Evolutionary conservation across 805 yeast species (phyloP), one percentile per base, ranked within the genome.

Genomic region (Suhomyces sp.): DNA sequence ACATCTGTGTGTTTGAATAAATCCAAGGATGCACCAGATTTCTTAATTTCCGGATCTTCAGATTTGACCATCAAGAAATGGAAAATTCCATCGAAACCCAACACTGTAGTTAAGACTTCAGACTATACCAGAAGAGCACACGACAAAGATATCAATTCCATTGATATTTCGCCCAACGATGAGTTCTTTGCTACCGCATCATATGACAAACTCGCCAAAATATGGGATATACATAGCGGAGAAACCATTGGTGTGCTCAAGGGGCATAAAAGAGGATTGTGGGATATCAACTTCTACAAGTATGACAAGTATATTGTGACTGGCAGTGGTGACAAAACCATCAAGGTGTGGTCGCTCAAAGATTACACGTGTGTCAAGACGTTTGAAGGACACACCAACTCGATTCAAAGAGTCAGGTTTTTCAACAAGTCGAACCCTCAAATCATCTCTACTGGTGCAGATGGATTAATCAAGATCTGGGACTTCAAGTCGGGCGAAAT

Each of bases 91-190:
- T 72, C 71, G 50, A 72, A 70, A n/a, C 54, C 57, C 1, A 61
- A 62, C 52, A 35, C 56, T 49, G 35, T 60, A 3, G 77, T 88
- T 6, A 83, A 79, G 60, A 73, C 78, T 2, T 88, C 97, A 2
- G 90, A 85, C 51, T 94, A 87, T 69, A 94, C 99, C 0, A 84
- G 97, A 76, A 84, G 92, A 64, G 98, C 97, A 1, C 99, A 94
- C 68, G 98, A 94, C 51, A 94, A 93, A 68, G 97, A 94, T 69
- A 94, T 94, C 55, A 96, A 94, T 63, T 81, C 93, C 2, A 73
- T 94, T 50, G 97, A 91, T 58, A 77, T 94, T 4, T 80, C 97
- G n/a, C 96, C 97, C 15, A 90, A 91, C 64, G 96, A 93, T 69
- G 87, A 86, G 57, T 76, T 80, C 48, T 85, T 94, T 63, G 98